phyloP scores from a whole-genome alignment of 2,329 filamentous ascomycete genomes.

The Aspergillus versicolor region DNA sequence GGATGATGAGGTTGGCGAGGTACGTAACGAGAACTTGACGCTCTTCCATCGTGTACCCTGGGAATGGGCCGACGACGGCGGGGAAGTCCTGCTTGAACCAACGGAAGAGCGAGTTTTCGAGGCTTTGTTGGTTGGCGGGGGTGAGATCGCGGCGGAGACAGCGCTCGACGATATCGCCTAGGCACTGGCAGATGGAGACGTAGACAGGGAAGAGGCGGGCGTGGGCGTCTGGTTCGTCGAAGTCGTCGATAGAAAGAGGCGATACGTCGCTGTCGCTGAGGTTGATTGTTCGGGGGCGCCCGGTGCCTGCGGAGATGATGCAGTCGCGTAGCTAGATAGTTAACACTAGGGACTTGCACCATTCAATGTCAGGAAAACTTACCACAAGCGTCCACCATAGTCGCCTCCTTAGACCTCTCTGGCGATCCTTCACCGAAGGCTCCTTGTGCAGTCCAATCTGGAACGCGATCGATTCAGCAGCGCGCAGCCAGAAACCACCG shows the following conservation, averaged over 20 bases:
- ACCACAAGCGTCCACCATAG: constrained; percentile 49
- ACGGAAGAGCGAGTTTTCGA: constrained; percentile 41
- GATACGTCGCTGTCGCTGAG: constrained; percentile 41
- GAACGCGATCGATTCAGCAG: constrained; percentile 43
- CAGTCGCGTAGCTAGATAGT: constrained; percentile 34
- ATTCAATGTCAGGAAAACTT: constrained; percentile 7
- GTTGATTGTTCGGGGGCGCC: constrained; percentile 42
- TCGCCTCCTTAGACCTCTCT: constrained; percentile 39
- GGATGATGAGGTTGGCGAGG: constrained; percentile 40
- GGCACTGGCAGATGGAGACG: constrained; percentile 39
- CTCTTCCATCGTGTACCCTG: constrained; percentile 28
- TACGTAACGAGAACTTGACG: constrained; percentile 39
- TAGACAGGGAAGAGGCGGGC: constrained; percentile 39
- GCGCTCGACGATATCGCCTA: constrained; percentile 43
- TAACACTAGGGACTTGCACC: too few relatives aligned
- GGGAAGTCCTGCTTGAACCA: constrained; percentile 39
- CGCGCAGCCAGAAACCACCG: constrained; percentile 44
- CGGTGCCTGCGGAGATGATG: constrained; percentile 43
- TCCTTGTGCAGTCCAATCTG: constrained; percentile 46
- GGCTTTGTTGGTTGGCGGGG: constrained; percentile 25
- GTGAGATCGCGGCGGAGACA: constrained; percentile 36
- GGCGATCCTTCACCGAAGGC: constrained; percentile 31
- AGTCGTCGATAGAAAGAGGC: constrained; percentile 30
- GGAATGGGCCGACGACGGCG: constrained; percentile 13
- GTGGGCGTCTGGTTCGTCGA: constrained; percentile 17